Evolutionary conservation across 1,284 basidiomycete genomes (phyloP).

Genomic region (Cutaneotrichosporon mucoides): DNA sequence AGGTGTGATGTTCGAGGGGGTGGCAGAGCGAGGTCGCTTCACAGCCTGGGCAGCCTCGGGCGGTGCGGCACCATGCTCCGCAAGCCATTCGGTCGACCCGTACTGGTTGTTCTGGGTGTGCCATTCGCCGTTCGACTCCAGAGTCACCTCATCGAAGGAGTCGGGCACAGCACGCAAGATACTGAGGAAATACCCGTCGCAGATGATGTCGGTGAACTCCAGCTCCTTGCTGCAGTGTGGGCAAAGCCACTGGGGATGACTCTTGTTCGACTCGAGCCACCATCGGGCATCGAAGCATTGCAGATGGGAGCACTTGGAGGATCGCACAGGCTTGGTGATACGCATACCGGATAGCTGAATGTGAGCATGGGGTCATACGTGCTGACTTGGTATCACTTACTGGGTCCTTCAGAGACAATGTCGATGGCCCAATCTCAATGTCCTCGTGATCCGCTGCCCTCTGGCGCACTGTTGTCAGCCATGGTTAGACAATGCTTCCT

Average conservation of each 20-base stretch:
- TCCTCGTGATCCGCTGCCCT: slow-evolving; percentile 70
- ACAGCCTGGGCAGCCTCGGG: neutral
- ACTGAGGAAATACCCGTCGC: slow-evolving; percentile 61
- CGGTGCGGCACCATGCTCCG: slow-evolving; percentile 6
- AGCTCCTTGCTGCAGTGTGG: slow-evolving; percentile 86
- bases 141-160: slow-evolving; percentile 80
- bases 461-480: slow-evolving; percentile 57
- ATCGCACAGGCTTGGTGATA: slow-evolving; percentile 78
- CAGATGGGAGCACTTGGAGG: slow-evolving; percentile 76
- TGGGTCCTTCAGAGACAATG: slow-evolving; percentile 85
- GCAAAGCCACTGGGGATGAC: slow-evolving; percentile 93
- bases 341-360: slow-evolving; percentile 66
- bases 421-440: slow-evolving; percentile 77
- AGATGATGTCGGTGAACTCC: slow-evolving; percentile 73
- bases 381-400: too few species aligned
- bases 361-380: neutral
- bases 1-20: slow-evolving; percentile 4
- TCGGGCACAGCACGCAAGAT: slow-evolving; percentile 55
- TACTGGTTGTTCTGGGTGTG: slow-evolving; percentile 83
- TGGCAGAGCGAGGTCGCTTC: slow-evolving; percentile 9
- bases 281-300: slow-evolving; percentile 95
- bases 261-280: slow-evolving; percentile 93
- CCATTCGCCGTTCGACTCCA: slow-evolving; percentile 94
- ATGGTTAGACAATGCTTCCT: neutral
- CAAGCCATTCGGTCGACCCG: slow-evolving; percentile 67